Evolutionary conservation across 2,329 filamentous ascomycete genomes (phyloP), one percentile per base, ranked within the genome.

Genomic region (Pseudogymnoascus sp.): DNA sequence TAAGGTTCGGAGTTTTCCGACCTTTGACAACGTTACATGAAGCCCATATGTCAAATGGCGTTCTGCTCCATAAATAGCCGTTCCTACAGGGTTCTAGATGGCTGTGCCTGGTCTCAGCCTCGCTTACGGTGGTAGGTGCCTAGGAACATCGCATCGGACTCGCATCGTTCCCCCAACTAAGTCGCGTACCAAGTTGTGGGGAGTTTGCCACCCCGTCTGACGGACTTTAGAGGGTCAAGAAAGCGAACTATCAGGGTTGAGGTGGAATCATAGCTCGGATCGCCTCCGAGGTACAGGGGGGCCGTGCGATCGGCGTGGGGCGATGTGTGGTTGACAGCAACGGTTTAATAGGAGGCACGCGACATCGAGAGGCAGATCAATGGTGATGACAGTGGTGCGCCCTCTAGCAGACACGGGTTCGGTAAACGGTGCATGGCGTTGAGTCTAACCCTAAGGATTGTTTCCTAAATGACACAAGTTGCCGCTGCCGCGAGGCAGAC

Each of bases 11-110:
- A 22, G 4, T 22, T 22, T 22, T 22, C 20, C 20, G 20, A 22
- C 20, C 20, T 22, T 22, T 4, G 2, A 22, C 4, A 22, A 22
- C 20, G 20, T 22, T 22, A 22, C 20, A 2, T 22, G 20, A 22
- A 22, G 4, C 2, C 20, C 20, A 4, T 22, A 22, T 2, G 4
- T 5, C 22, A 25, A 25, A 25, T 25, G 22, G 22, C 22, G 22
- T 25, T 25, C 22, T 2, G 2, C 3, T 25, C 74, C 9, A 32
- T 32, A 32, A 32, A 32, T 32, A 32, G 30, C 30, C 6, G 82
- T 82, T 32, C 91, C 76, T 6, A 79, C 77, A 32, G 74, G 74
- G 35, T 25, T 25, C 80, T 84, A 0, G 6, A 11, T 12, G 41
- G 41, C 41, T 47, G 22, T 47, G 41, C 22, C 14, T 47, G 41